Evolutionary conservation across 1,139 yeast species (phyloP).

Genomic region (Protomyces inouyei): DNA sequence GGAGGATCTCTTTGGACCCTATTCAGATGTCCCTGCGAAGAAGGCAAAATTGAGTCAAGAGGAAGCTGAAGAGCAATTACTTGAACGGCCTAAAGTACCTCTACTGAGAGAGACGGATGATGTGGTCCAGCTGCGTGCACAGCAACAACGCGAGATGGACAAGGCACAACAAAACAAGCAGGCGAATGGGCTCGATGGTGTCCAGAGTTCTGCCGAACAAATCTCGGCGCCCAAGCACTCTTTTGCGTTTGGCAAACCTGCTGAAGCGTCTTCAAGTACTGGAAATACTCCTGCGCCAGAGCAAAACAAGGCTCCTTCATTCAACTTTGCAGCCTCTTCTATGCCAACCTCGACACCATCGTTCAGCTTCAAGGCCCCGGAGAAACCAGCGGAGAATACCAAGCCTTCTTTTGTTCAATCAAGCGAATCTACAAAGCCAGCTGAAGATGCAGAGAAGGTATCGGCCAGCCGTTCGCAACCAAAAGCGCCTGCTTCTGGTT

Average conservation of each 20-base stretch:
- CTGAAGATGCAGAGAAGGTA: not conserved
- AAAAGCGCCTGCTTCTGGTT: not conserved
- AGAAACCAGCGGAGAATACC: not conserved
- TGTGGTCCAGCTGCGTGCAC: conserved; percentile 19
- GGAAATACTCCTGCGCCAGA: no score
- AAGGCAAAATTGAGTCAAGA: conserved; percentile 1
- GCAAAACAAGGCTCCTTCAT: not conserved
- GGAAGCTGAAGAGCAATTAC: conserved; percentile 5
- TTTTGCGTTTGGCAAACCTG: not conserved
- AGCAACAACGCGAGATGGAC: not conserved
- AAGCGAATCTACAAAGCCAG: not conserved
- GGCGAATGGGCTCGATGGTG: not conserved
- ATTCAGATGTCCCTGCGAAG: conserved; percentile 23
- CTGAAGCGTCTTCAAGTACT: not conserved
- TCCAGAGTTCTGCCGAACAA: not conserved
- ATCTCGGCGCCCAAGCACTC: not conserved
- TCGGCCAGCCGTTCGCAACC: not conserved
- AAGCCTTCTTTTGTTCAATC: no score
- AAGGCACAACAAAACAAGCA: not conserved
- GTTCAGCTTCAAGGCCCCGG: not conserved
- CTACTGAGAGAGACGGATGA: conserved; percentile 10
- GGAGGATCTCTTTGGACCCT: conserved; percentile 29
- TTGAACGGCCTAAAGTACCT: conserved; percentile 8
- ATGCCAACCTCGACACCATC: not conserved
- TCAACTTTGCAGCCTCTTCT: not conserved